Evolutionary conservation across 768 basidiomycete species (phyloP).

Genomic region (Pholiota microspora): DNA sequence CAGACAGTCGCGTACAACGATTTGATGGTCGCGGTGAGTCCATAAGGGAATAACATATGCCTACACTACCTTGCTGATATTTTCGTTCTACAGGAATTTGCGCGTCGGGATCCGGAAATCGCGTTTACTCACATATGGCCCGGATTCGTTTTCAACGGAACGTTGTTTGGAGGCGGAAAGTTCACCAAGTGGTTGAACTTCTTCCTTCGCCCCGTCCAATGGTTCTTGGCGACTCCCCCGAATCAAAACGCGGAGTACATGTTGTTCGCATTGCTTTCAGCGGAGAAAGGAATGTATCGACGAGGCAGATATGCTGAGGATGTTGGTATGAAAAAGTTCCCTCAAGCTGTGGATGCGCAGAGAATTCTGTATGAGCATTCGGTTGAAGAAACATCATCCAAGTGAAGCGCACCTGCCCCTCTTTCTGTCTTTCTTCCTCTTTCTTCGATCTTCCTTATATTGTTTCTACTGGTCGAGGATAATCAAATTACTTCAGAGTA

Average conservation of each 20-base stretch:
- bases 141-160: constrained; percentile 34
- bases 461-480: no score
- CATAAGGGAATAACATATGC: background rate
- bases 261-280: constrained; percentile 27
- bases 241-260: constrained; percentile 30
- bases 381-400: constrained; percentile 20
- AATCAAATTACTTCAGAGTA: no score
- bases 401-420: constrained; percentile 48
- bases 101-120: constrained; percentile 36
- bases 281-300: constrained; percentile 20
- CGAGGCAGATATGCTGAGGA: constrained; percentile 19
- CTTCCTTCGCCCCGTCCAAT: constrained; percentile 19
- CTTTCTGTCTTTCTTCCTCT: constrained; percentile 24
- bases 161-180: constrained; percentile 9
- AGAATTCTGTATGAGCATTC: constrained; percentile 7
- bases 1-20: constrained; percentile 34
- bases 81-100: constrained; percentile 28
- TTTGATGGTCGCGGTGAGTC: constrained; percentile 31
- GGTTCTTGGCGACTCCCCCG: constrained; percentile 18
- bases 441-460: background rate
- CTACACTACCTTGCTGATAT: background rate
- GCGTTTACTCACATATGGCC: constrained; percentile 44
- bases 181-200: constrained; percentile 10
- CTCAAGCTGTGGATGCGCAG: constrained; percentile 12
- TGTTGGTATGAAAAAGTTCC: constrained; percentile 20